phyloP scores from a whole-genome alignment of 176 grass and related monocot genomes.

The Poa annua region DNA sequence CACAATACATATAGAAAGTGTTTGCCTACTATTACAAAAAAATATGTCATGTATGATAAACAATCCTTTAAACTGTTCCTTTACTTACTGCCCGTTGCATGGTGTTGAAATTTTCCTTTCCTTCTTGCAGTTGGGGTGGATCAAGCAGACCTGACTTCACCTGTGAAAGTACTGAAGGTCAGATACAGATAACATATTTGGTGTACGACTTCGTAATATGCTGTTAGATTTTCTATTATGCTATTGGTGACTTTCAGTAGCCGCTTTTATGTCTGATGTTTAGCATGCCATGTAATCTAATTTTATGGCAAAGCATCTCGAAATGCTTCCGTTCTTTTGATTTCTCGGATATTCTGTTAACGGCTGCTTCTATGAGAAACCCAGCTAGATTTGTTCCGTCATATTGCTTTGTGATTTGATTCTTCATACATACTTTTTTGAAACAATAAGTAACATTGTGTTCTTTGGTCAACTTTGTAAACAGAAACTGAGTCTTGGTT shows the following conservation, averaged over 20 bases:
- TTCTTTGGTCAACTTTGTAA: conserved; percentile 36
- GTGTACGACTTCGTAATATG: background rate
- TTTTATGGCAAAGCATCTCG: background rate
- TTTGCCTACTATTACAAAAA: background rate
- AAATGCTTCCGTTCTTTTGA: background rate
- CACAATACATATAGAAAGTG: background rate
- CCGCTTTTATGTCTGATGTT: background rate
- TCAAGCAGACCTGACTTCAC: conserved; percentile 97
- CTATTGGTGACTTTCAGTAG: background rate
- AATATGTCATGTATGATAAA: background rate
- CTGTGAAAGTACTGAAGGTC: conserved; percentile 98
- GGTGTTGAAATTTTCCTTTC: background rate
- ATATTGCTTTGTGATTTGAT: conserved; percentile 23
- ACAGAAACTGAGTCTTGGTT: conserved; percentile 98
- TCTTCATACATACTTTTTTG: conserved; percentile 6
- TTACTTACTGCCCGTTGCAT: background rate
- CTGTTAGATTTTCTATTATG: background rate
- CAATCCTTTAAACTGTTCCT: background rate
- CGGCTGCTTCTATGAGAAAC: background rate
- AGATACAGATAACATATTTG: conserved; percentile 27
- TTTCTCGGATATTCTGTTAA: background rate
- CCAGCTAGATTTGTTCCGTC: background rate
- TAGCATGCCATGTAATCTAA: background rate
- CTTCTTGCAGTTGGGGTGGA: conserved; percentile 89
- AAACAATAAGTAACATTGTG: conserved; percentile 24